A percentile compares a stretch with the other conserved stretches of the same genome.
These are phyloP conservation scores for Phytopythium helicoides DNA, from an alignment of 352 stramenopile species.

Conservation along the genomic window DNA sequence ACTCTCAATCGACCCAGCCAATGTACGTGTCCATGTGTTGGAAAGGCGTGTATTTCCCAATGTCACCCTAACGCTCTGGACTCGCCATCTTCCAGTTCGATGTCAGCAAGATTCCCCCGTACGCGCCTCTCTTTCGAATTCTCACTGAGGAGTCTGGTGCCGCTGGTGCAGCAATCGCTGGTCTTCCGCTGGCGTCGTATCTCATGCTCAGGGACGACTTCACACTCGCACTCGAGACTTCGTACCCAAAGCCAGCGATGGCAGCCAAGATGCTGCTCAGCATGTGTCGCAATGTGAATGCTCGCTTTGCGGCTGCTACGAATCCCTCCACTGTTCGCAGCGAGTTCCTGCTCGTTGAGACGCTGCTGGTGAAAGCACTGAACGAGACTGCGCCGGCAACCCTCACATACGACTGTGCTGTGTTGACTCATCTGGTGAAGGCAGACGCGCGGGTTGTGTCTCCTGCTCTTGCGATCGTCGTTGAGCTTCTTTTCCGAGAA, in stretches of 20 bases:
- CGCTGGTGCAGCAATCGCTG: constrained; percentile 57
- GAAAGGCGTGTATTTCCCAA: too few relatives aligned
- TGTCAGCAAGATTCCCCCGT: constrained; percentile 57
- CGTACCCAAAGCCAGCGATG: constrained; percentile 64
- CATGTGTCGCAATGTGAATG: constrained; percentile 56
- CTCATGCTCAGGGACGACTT: constrained; percentile 57
- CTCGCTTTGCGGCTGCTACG: constrained; percentile 39
- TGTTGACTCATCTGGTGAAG: constrained; percentile 81
- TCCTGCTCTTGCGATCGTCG: constrained; percentile 71
- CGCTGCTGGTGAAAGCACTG: constrained; percentile 61
- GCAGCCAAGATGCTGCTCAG: constrained; percentile 69
- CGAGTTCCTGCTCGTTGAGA: constrained; percentile 81
- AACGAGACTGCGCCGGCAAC: constrained; percentile 39
- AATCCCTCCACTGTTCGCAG: constrained; percentile 41
- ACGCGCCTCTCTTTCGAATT: constrained; percentile 66
- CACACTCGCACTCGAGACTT: constrained; percentile 53
- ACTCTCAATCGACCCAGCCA: constrained; percentile 46
- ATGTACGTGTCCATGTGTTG: constrained; percentile 20
- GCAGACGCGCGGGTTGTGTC: constrained; percentile 60
- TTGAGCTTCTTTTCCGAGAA: constrained; percentile 85
- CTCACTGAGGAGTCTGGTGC: constrained; percentile 71
- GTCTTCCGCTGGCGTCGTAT: constrained; percentile 70
- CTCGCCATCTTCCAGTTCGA: constrained; percentile 38
- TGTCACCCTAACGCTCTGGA: background rate
- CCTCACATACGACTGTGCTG: constrained; percentile 63